These are phyloP conservation scores for Quercus phellos DNA, from an alignment of 331 rosid species.

Conservation along the genomic window DNA sequence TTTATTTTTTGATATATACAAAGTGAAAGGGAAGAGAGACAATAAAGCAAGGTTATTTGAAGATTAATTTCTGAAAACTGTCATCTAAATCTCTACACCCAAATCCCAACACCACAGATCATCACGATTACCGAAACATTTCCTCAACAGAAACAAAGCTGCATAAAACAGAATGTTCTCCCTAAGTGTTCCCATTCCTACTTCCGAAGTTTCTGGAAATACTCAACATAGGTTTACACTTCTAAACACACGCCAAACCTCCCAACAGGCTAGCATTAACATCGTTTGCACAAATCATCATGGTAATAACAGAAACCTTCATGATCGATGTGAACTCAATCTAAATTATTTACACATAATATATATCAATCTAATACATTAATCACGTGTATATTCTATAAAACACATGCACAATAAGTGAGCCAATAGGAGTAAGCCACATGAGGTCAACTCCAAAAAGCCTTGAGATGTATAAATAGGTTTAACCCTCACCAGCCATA, in stretches of 20 bases:
- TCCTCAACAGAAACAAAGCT: not conserved
- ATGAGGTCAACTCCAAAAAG: too few species aligned
- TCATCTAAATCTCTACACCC: not conserved
- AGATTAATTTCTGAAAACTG: not conserved
- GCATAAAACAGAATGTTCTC: not conserved
- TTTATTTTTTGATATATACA: too few species aligned
- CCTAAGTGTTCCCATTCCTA: not conserved
- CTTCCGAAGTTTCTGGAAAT: not conserved
- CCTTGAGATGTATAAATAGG: too few species aligned
- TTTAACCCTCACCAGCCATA: too few species aligned
- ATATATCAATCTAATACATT: too few species aligned
- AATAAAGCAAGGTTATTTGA: not conserved
- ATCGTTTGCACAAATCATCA: not conserved
- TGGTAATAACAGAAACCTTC: not conserved
- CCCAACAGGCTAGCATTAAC: not conserved
- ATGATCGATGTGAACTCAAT: not conserved
- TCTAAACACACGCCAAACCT: not conserved
- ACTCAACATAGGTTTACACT: not conserved
- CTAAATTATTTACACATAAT: not conserved
- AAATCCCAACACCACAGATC: not conserved
- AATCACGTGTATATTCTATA: too few species aligned
- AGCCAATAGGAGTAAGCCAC: too few species aligned
- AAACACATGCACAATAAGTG: too few species aligned
- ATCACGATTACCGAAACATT: not conserved
- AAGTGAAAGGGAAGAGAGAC: too few species aligned